Evolutionary conservation across 2,329 filamentous ascomycete species (phyloP).

Genomic region (Penicillium sp.): DNA sequence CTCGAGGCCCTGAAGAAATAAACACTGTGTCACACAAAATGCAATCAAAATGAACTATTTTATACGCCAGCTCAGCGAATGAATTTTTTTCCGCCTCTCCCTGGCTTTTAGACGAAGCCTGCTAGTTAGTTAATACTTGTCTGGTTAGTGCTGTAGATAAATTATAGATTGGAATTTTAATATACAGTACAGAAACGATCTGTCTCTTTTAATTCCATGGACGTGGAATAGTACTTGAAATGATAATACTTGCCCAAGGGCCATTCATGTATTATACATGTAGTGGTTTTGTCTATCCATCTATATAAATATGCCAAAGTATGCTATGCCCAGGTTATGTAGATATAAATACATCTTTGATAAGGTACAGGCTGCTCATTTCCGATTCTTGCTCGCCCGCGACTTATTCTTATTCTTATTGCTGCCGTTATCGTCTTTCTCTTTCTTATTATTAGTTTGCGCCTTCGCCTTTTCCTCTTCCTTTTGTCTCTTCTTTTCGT

Average conservation of each 20-base stretch:
- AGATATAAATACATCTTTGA: no score
- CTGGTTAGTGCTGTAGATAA: constrained; percentile 3
- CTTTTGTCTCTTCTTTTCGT: constrained; percentile 1
- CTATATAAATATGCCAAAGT: neutral
- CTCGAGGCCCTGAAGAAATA: constrained; percentile 51
- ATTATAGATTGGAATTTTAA: neutral
- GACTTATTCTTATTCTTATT: constrained; percentile 3
- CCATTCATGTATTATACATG: neutral
- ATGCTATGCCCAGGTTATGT: neutral
- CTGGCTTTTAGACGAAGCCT: neutral
- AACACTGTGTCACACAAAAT: neutral
- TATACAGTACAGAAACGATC: neutral
- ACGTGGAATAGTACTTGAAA: no score
- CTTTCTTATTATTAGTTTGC: neutral
- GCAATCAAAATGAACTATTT: neutral
- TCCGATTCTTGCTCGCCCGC: constrained; percentile 18
- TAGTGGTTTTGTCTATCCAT: neutral
- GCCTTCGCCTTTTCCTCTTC: neutral
- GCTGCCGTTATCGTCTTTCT: neutral
- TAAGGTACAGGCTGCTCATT: no score
- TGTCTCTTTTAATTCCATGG: neutral
- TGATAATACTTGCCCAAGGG: no score
- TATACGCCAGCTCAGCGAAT: neutral
- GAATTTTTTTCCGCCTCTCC: neutral
- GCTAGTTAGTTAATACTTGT: neutral